Percentiles rank a stretch among this genome's conserved stretches.
These are phyloP conservation scores for Clonostachys solani DNA, from an alignment of 2,329 filamentous ascomycete genomes.

Conservation along the genomic window DNA sequence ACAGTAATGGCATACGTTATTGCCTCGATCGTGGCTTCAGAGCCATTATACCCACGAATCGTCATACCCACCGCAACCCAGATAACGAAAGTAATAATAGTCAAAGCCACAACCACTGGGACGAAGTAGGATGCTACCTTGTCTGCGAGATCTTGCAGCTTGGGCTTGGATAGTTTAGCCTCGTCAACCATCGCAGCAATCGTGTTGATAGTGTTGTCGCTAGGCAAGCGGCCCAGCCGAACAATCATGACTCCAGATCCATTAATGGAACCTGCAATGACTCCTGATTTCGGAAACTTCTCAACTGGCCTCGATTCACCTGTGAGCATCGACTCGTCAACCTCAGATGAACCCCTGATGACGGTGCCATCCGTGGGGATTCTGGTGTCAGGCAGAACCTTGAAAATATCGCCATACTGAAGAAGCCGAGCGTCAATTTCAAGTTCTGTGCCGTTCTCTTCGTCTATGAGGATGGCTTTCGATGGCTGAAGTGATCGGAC, in stretches of 20 bases:
- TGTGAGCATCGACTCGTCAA: constrained; percentile 64
- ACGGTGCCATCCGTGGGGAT: constrained; percentile 57
- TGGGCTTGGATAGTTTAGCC: constrained; percentile 54
- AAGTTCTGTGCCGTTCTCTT: constrained; percentile 18
- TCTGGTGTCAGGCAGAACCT: constrained; percentile 40
- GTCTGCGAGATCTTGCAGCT: constrained; percentile 55
- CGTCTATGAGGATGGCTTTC: constrained; percentile 37
- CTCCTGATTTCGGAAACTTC: constrained; percentile 37
- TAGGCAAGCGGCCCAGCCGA: constrained; percentile 42
- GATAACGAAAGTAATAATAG: constrained; percentile 42
- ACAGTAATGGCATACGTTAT: constrained; percentile 35
- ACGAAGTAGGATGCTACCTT: constrained; percentile 55
- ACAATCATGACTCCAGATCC: constrained; percentile 43
- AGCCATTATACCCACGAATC: constrained; percentile 27
- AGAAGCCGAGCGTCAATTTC: constrained; percentile 52
- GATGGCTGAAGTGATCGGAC: constrained; percentile 39
- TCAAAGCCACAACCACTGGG: constrained; percentile 43
- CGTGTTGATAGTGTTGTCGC: constrained; percentile 54
- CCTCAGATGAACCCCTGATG: constrained; percentile 45
- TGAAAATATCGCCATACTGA: constrained; percentile 54
- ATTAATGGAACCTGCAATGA: constrained; percentile 58
- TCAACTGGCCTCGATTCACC: constrained; percentile 51
- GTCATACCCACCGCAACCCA: constrained; percentile 41
- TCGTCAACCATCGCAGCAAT: constrained; percentile 58
- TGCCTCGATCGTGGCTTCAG: constrained; percentile 18